Base-by-base conservation (phyloP, 1,284 basidiomycete species). In the Grifola frondosa region DNA sequence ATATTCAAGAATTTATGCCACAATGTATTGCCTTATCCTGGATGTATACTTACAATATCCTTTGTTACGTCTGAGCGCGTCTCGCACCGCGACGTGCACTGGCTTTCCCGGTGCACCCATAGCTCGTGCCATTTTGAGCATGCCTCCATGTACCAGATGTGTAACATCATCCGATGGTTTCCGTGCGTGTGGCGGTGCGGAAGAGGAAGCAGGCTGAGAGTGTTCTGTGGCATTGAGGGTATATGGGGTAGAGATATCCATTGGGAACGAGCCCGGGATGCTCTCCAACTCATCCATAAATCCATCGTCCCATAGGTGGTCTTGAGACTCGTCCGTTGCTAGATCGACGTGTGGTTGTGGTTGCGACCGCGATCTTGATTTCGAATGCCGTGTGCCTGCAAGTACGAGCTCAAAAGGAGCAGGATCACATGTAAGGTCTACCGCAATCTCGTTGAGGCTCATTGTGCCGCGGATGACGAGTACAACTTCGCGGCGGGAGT, bases 371-470 rank as follows among this genome's bases (percentile, higher is more conserved):
- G 46, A 37, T 11, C n/a, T n/a, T n/a, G 42, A 33, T 7, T 30
- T 37, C 4, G 34, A 34, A n/a, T 25, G 26, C 36, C 22, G 41
- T 19, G 28, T 19, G 20, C 43, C 33, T 26, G 30, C 7, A 2
- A 8, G 16, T 6, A 48, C 48, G 10, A 81, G 83, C 38, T 74
- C 69, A 50, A 89, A 89, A 9, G 77, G 71, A 32, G 78, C 80
- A 0, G 82, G 76, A 44, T 88, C 83, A 60, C 87, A 89, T 1
- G 87, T 88, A 32, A 89, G 69, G 61, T 90, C 87, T 6, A 85
- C 86, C n/a, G 87, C 87, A 11, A 90, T 75, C 62, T 90, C 87
- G 53, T 90, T 90, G 28, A 90, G 67, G 9, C 83, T 85, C 83
- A 89, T 86, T 2, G 87, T 90, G n/a, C 86, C 85, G 61, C 86